Evolutionary conservation across 2,329 filamentous ascomycete genomes (phyloP).

Genomic region (Beauveria varroae): DNA sequence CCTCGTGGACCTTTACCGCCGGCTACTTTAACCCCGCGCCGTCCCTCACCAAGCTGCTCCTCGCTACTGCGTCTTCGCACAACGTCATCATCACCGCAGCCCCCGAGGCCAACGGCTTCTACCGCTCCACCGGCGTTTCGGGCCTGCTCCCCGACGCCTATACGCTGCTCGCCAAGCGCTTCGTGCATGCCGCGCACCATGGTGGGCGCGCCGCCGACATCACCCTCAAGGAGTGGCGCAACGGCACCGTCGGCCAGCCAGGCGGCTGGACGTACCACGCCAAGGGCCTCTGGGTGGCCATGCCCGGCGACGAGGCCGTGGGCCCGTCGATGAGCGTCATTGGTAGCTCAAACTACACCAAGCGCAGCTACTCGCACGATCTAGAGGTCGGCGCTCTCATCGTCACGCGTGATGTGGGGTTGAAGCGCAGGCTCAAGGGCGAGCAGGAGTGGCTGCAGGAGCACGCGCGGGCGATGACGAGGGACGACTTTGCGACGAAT

Average conservation of each 20-base stretch:
- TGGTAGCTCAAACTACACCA: conserved; percentile 93
- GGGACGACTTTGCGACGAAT: conserved; percentile 70
- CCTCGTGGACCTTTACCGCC: conserved; percentile 91
- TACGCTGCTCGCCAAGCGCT: conserved; percentile 76
- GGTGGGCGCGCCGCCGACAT: conserved; percentile 49
- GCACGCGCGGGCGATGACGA: conserved; percentile 59
- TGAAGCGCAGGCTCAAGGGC: conserved; percentile 66
- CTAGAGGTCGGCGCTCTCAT: conserved; percentile 84
- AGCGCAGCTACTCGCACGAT: conserved; percentile 85
- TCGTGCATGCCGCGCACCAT: conserved; percentile 54
- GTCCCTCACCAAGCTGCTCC: conserved; percentile 69
- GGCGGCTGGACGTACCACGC: conserved; percentile 97
- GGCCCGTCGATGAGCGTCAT: conserved; percentile 74
- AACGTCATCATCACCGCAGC: conserved; percentile 89
- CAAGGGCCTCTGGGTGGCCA: conserved; percentile 86
- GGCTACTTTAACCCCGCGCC: conserved; percentile 98
- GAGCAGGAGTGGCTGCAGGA: conserved; percentile 78
- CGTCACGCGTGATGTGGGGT: conserved; percentile 64
- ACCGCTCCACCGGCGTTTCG: conserved; percentile 76
- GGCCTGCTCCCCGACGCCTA: conserved; percentile 89
- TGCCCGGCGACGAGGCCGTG: conserved; percentile 47
- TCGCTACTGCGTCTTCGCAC: conserved; percentile 63
- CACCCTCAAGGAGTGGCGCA: conserved; percentile 77
- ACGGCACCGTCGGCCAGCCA: conserved; percentile 70
- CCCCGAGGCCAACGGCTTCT: conserved; percentile 93